A percentile compares a stretch with the other conserved stretches of the same genome.
phyloP scores from a whole-genome alignment of 1,284 basidiomycete genomes.

The Malassezia restricta region DNA sequence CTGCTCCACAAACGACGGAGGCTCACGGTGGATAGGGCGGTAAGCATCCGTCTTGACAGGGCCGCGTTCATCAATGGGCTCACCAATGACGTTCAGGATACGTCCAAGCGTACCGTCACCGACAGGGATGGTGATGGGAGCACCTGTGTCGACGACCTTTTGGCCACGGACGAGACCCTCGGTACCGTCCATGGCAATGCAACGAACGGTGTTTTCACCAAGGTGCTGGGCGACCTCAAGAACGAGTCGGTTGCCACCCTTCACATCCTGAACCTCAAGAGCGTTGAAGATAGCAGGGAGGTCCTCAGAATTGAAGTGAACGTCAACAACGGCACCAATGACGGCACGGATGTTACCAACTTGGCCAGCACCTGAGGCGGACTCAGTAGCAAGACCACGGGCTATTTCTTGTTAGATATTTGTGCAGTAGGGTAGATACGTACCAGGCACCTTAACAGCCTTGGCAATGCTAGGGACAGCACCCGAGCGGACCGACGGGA shows the following conservation, averaged over 20 bases:
- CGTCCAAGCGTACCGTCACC: constrained; percentile 84
- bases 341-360: constrained; percentile 44
- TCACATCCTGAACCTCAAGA: constrained; percentile 86
- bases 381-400: constrained; percentile 33
- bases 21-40: constrained; percentile 86
- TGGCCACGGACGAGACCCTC: constrained; percentile 99
- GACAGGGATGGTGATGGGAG: constrained; percentile 91
- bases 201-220: constrained; percentile 86
- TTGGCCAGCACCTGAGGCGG: constrained; percentile 21
- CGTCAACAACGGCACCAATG: constrained; percentile 81
- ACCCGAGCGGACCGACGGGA: constrained; percentile 19
- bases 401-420: constrained; percentile 14
- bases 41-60: constrained; percentile 77
- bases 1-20: constrained; percentile 92
- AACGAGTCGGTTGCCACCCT: constrained; percentile 55
- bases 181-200: constrained; percentile 66
- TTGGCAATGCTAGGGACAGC: constrained; percentile 22
- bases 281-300: constrained; percentile 96
- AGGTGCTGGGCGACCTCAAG: constrained; percentile 67
- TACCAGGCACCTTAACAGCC: constrained; percentile 12
- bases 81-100: constrained; percentile 99
- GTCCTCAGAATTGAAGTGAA: constrained; percentile 56
- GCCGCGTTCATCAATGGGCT: constrained; percentile 97
- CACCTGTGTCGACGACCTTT: constrained; percentile 88
- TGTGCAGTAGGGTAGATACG: neutral